Evolutionary conservation across 768 basidiomycete genomes (phyloP), one percentile per base, ranked within the genome.

Genomic region (Suillus fuscotomentosus): DNA sequence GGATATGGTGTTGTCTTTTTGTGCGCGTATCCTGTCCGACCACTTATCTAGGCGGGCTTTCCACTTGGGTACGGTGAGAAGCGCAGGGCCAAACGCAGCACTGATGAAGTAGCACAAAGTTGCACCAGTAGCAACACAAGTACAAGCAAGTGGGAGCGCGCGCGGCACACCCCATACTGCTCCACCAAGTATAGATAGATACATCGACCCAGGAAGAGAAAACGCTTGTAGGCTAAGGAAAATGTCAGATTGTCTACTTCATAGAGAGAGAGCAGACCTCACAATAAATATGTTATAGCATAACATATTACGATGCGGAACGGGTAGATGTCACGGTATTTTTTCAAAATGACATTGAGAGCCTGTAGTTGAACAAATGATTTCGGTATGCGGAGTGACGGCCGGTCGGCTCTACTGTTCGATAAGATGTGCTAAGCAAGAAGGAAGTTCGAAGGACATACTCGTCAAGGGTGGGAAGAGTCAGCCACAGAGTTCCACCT

Each of bases 161-260:
- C 88, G 79, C 3, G 92, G 78, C 36, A 97, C 89, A 45, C 96
- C 96, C 89, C 95, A 99, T 4, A 97, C 91, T 0, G 97, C 97
- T 41, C 97, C 97, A 22, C 92, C 95, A 14, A 98, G 87, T 71
- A 99, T 97, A 61, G 95, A 95, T 56, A 99, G 86, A 73, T 99
- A 99, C 95, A 99, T 97, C 50, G 95, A 97, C 1, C 96, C 96
- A 0, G 97, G 96, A 15, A 98, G 84, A 8, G 95, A 96, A 78
- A 98, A 99, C 0, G 95, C 94, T 82, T 99, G 96, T 8, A 98
- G 82, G 78, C 95, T 97, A 72, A 11, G 45, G 24, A 13, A 31
- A 53, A 67, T 68, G 63, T 56, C 20, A 65, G 72, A 63, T n/a
- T 41, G 38, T 27, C 36, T 60, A 17, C 5, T 17, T 27, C 56